Percentiles rank a stretch among this genome's conserved stretches.
Conservation (phyloP, 1,284 basidiomycete genomes). For the Irpex lacteus region DNA sequence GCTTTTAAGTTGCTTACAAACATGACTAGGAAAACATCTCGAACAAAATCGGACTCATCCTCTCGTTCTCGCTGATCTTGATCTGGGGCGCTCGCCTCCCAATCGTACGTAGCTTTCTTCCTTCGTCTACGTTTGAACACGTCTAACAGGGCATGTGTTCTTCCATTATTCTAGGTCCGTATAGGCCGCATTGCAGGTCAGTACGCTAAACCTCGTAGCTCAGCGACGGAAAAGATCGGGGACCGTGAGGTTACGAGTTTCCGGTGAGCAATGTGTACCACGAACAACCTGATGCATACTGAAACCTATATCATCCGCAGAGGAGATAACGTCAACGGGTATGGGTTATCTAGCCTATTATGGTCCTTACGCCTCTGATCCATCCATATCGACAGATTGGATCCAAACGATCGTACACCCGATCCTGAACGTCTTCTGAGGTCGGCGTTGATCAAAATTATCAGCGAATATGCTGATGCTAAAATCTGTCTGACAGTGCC, state of each 20-base stretch:
- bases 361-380: neutral
- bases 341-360: neutral
- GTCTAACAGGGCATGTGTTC: neutral
- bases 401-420: constrained; percentile 76
- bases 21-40: constrained; percentile 80
- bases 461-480: too few relatives aligned
- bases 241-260: constrained; percentile 76
- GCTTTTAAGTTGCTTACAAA: too few relatives aligned
- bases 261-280: constrained; percentile 43
- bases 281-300: neutral
- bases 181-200: constrained; percentile 94
- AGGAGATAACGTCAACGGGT: constrained; percentile 97
- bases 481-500: constrained; percentile 72
- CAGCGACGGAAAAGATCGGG: constrained; percentile 76
- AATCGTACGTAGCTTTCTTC: constrained; percentile 50
- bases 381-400: constrained; percentile 44
- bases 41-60: constrained; percentile 89
- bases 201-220: constrained; percentile 95
- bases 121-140: neutral
- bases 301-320: constrained; percentile 36
- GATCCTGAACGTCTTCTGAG: constrained; percentile 91
- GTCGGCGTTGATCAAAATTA: too few relatives aligned
- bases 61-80: constrained; percentile 94
- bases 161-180: constrained; percentile 54
- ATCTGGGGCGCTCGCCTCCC: constrained; percentile 92